These are phyloP conservation scores for Malus hybrid DNA, from an alignment of 331 rosid genomes.

Conservation along the genomic window DNA sequence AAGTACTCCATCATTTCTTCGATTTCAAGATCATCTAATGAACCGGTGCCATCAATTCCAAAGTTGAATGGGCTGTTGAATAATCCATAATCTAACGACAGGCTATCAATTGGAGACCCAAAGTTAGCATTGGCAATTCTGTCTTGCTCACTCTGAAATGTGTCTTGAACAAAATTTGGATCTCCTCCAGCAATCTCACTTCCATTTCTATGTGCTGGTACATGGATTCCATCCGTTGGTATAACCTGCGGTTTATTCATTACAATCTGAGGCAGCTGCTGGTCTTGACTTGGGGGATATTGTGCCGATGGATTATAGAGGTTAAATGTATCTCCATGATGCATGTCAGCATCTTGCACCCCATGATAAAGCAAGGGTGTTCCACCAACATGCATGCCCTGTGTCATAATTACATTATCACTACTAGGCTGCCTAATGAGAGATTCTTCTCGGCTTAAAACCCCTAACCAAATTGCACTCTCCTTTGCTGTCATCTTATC, in stretches of 20 bases:
- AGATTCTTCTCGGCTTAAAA: conserved; percentile 76
- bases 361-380: conserved; percentile 43
- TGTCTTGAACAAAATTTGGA: conserved; percentile 33
- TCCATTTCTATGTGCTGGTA: conserved; percentile 36
- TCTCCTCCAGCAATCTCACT: conserved; percentile 50
- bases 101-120: conserved; percentile 48
- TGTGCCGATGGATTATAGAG: conserved; percentile 34
- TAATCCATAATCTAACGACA: conserved; percentile 59
- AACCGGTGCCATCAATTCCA: conserved; percentile 20
- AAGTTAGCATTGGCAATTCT: conserved; percentile 53
- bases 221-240: conserved; percentile 39
- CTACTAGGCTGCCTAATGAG: conserved; percentile 66
- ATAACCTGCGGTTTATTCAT: conserved; percentile 33
- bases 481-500: conserved; percentile 98
- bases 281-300: conserved; percentile 30
- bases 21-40: conserved; percentile 39
- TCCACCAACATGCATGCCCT: conserved; percentile 45
- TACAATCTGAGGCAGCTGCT: conserved; percentile 38
- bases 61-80: conserved; percentile 44
- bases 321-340: conserved; percentile 34
- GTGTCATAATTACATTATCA: conserved; percentile 56
- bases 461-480: conserved; percentile 87
- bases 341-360: conserved; percentile 43
- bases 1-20: conserved; percentile 79
- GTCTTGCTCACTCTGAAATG: conserved; percentile 53